Base-by-base conservation (phyloP, 2,329 filamentous ascomycete species). In the Colletotrichum eleusines region DNA sequence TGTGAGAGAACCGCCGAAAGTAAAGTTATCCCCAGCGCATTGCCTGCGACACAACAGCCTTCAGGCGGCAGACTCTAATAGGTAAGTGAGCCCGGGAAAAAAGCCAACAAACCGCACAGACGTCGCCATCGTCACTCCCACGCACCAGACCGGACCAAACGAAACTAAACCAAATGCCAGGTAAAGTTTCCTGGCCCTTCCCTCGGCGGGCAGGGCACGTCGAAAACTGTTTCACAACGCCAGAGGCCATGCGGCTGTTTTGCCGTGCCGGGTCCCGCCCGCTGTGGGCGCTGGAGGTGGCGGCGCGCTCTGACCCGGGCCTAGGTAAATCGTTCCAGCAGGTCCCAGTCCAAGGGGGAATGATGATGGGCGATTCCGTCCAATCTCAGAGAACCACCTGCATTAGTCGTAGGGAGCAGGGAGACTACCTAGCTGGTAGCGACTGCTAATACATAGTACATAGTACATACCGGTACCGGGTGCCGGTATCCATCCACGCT, bases 291-390 rank as follows among this genome's bases (percentile, higher is more conserved):
- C 31, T 7, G 26, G 12, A n/a, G n/a, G n/a, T n/a, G 31, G 38
- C 23, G 28, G 62, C 6, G 53, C 48, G 67, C 67, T 70, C 54
- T 70, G 67, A 66, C 42, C 55, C n/a, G n/a, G 55, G 46, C 54
- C 28, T 38, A n/a, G n/a, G n/a, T n/a, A n/a, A 28, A 46, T 35
- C 51, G 40, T 28, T n/a, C 38, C 38, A 26, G 66, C 60, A 38
- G 44, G 42, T 46, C 35, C 42, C 33, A 16, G 16, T 44, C 18
- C 60, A 40, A 23, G 59, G 40, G 63, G n/a, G n/a, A n/a, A n/a
- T n/a, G 4, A 18, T 42, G 4, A 35, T 51, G 48, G 60, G 35
- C 35, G 60, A n/a, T 44, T n/a, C 53, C 66, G 51, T 69, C 66
- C 31, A 23, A 63, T 54, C 48, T 54, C 14, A 20, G 48, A 11